Conservation (phyloP, 306 rosid genomes). For the Begonia masoniana region DNA sequence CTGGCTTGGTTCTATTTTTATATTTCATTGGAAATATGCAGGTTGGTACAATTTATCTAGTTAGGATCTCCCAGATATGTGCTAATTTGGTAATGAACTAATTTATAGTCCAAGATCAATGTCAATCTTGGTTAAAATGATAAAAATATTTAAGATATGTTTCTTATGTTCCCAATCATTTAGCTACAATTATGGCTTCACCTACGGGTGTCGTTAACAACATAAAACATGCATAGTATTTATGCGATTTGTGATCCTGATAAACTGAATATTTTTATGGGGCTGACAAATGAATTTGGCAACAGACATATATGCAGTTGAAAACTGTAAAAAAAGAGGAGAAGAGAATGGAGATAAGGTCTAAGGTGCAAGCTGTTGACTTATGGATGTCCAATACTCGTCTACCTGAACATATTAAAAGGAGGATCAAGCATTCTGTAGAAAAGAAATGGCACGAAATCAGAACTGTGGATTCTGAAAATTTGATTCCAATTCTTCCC, state of each 20-base stretch:
- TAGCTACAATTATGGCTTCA: conserved; percentile 13
- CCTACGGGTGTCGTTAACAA: conserved; percentile 56
- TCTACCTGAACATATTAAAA: not conserved
- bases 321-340: conserved; percentile 40
- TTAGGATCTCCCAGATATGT: not conserved
- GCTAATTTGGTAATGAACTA: not conserved
- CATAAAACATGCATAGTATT: conserved; percentile 56
- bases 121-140: conserved; percentile 71
- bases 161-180: conserved; percentile 15
- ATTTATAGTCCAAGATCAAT: conserved; percentile 4
- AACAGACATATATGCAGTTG: conserved; percentile 54
- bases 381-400: conserved; percentile 3
- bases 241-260: not conserved
- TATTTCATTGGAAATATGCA: conserved; percentile 29
- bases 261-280: not conserved
- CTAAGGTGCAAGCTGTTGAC: conserved; percentile 1
- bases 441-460: conserved; percentile 4
- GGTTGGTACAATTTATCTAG: conserved; percentile 12
- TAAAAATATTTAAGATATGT: conserved; percentile 75
- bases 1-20: conserved; percentile 21
- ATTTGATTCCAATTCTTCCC: not conserved
- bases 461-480: not conserved
- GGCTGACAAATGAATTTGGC: not conserved
- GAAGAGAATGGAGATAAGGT: conserved; percentile 30
- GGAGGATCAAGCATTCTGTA: conserved; percentile 1